These are phyloP conservation scores for Nemania sp. DNA, from an alignment of 2,329 filamentous ascomycete genomes.

Conservation along the genomic window DNA sequence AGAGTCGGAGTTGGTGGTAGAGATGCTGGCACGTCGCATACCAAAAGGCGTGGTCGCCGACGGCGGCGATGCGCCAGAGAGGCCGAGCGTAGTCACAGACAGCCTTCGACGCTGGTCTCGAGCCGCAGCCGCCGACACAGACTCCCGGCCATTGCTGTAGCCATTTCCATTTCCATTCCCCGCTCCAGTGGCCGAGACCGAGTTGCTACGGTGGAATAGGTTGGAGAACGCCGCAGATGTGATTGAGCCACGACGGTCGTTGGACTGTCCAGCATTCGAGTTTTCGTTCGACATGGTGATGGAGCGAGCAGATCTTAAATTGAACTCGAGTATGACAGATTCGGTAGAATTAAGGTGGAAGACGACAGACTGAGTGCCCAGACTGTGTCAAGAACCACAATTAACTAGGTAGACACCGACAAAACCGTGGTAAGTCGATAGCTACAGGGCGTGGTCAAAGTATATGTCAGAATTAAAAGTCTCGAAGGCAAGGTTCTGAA, in stretches of 20 bases:
- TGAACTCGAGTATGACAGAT: not conserved
- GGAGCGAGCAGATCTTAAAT: constrained; percentile 2
- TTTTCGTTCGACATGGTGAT: constrained; percentile 40
- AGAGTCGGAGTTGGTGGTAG: constrained; percentile 65
- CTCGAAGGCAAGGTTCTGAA: no score
- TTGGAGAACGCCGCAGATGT: constrained; percentile 60
- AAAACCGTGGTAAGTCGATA: not conserved
- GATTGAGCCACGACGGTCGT: constrained; percentile 58
- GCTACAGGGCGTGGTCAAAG: no score
- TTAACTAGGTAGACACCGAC: not conserved
- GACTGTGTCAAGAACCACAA: not conserved
- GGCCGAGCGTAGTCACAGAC: constrained; percentile 73
- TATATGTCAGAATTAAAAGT: no score
- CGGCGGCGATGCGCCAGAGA: constrained; percentile 71
- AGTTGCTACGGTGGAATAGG: constrained; percentile 62
- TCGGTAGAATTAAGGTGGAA: not conserved
- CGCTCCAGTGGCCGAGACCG: constrained; percentile 47
- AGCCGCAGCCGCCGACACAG: constrained; percentile 31
- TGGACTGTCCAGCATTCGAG: constrained; percentile 30
- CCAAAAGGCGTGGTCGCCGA: constrained; percentile 53
- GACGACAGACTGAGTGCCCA: not conserved
- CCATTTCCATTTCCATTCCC: constrained; percentile 35
- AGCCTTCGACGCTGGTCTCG: constrained; percentile 65
- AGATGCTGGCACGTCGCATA: constrained; percentile 68
- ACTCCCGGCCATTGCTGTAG: constrained; percentile 25